Conservation (phyloP, 768 basidiomycete genomes). For the Xerocomellus chrysenteron region DNA sequence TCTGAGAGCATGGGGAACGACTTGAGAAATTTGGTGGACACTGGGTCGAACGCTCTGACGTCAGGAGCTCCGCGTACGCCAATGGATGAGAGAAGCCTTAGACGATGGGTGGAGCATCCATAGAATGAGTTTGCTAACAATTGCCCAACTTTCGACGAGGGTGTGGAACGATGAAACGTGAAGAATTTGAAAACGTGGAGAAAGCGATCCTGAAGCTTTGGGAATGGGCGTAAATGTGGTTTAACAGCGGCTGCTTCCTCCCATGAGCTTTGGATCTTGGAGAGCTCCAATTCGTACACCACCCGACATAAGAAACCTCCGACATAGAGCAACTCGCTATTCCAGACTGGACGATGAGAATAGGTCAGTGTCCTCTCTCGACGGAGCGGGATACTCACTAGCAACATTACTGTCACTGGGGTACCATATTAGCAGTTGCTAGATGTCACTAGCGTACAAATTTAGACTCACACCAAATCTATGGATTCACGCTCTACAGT, state of each 20-base stretch:
- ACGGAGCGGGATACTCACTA: background rate
- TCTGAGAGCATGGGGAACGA: constrained; percentile 69
- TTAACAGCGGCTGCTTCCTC: background rate
- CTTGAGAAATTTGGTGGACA: constrained; percentile 70
- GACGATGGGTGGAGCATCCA: constrained; percentile 49
- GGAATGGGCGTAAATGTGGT: background rate
- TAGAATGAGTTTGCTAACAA: constrained; percentile 79
- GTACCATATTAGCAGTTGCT: background rate
- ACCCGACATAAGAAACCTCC: constrained; percentile 79
- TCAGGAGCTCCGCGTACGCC: constrained; percentile 66
- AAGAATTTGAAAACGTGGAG: constrained; percentile 14
- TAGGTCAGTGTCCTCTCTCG: background rate
- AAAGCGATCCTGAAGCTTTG: background rate
- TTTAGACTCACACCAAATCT: background rate
- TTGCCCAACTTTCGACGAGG: constrained; percentile 72
- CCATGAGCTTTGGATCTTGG: constrained; percentile 40
- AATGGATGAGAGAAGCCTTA: constrained; percentile 71
- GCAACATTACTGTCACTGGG: background rate
- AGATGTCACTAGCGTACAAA: background rate
- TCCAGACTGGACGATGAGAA: constrained; percentile 62
- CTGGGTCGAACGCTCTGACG: constrained; percentile 69
- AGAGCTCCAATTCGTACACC: constrained; percentile 82
- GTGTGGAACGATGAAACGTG: constrained; percentile 46
- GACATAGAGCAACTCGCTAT: constrained; percentile 79
- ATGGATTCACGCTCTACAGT: constrained; percentile 2